These are phyloP conservation scores for Rhazya stricta DNA, from an alignment of 257 asterid species.

Conservation along the genomic window DNA sequence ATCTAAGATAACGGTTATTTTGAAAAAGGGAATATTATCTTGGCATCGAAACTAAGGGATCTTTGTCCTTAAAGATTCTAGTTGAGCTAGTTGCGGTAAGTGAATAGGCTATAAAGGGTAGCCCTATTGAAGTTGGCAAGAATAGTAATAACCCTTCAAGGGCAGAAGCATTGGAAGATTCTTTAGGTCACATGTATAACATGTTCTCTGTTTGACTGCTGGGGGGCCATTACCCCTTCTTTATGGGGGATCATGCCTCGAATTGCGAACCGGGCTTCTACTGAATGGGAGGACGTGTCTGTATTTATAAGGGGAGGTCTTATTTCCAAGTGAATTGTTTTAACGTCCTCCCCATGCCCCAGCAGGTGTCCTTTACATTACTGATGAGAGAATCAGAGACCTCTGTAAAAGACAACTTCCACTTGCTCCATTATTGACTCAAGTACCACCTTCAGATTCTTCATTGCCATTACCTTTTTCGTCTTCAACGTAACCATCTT, in stretches of 20 bases:
- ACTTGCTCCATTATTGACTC: conserved; percentile 19
- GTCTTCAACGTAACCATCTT: too few relatives aligned
- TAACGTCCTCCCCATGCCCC: neutral
- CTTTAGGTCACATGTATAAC: conserved; percentile 40
- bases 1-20: too few relatives aligned
- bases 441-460: neutral
- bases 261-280: conserved; percentile 18
- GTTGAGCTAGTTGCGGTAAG: too few relatives aligned
- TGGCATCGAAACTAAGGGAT: too few relatives aligned
- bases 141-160: too few relatives aligned
- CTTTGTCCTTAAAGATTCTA: too few relatives aligned
- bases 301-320: conserved; percentile 15
- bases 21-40: too few relatives aligned
- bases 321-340: neutral
- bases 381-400: neutral
- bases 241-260: conserved; percentile 36
- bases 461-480: neutral
- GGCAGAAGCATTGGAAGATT: conserved; percentile 5
- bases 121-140: neutral
- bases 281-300: conserved; percentile 33
- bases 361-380: conserved; percentile 29
- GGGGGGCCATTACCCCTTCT: conserved; percentile 24
- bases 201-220: conserved; percentile 25
- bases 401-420: conserved; percentile 11
- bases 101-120: too few relatives aligned